These are phyloP conservation scores for Diversispora epigaea DNA, from an alignment of 192 early-diverging fungal species.

Conservation along the genomic window DNA sequence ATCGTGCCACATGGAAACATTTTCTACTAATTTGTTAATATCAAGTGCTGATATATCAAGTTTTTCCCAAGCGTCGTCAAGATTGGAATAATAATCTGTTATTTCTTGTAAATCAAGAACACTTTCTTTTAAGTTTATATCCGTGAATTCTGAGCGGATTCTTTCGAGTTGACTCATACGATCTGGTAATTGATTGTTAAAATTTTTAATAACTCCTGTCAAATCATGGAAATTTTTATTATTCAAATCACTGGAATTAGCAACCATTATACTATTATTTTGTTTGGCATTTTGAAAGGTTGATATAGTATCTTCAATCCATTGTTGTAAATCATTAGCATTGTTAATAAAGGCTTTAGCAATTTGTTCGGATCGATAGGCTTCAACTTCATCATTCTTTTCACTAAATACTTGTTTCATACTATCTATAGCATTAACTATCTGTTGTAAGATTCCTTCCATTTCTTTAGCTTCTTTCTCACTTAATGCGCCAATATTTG, in stretches of 20 bases:
- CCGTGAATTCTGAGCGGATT: conserved; percentile 8
- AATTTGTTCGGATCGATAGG: conserved; percentile 24
- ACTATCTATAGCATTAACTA: not conserved
- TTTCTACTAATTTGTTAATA: conserved; percentile 11
- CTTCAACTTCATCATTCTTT: conserved; percentile 29
- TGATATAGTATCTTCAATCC: conserved; percentile 9
- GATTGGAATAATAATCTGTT: not conserved
- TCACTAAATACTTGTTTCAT: conserved; percentile 18
- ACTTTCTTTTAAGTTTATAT: conserved; percentile 18
- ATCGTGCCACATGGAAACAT: conserved; percentile 19
- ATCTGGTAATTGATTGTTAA: conserved; percentile 13
- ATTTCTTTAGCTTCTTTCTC: conserved; percentile 24
- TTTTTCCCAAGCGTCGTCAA: conserved; percentile 17
- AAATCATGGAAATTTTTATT: conserved; percentile 16
- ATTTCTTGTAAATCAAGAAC: conserved; percentile 31
- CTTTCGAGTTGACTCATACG: conserved; percentile 13
- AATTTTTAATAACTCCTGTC: conserved; percentile 10
- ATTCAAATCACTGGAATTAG: conserved; percentile 1
- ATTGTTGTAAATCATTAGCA: conserved; percentile 25
- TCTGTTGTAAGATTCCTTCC: not conserved
- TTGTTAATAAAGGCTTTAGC: conserved; percentile 4
- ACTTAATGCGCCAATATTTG: conserved; percentile 1
- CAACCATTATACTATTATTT: conserved; percentile 23
- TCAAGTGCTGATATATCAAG: not conserved
- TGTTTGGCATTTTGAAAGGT: not conserved